phyloP scores from a whole-genome alignment of 768 basidiomycete genomes.

The Pholiota microspora region DNA sequence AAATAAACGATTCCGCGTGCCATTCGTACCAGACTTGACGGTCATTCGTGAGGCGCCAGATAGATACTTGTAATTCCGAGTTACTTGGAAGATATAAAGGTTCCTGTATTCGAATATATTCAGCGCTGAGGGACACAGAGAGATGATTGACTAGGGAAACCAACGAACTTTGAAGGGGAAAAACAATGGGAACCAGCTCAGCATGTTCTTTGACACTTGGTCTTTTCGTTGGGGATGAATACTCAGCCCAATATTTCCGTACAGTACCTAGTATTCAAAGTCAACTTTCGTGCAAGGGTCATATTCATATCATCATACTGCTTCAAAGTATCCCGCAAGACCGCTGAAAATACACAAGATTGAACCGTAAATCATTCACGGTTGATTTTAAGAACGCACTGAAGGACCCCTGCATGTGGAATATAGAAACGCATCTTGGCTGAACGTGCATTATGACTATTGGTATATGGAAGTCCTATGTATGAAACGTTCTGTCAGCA shows the following conservation, averaged over 20 bases:
- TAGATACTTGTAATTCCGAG: conserved; percentile 87
- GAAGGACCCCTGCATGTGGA: conserved; percentile 89
- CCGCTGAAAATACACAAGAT: conserved; percentile 43
- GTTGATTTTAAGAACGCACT: conserved; percentile 38
- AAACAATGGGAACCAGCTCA: conserved; percentile 98
- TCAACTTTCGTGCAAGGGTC: neutral
- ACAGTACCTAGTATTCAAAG: conserved; percentile 50
- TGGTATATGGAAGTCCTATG: conserved; percentile 86
- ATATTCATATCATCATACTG: conserved; percentile 33
- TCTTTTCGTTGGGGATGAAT: conserved; percentile 92
- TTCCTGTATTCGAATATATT: conserved; percentile 49
- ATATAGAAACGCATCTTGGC: conserved; percentile 88
- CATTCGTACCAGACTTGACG: conserved; percentile 98
- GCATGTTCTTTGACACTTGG: conserved; percentile 89
- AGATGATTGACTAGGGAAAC: neutral
- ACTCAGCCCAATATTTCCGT: conserved; percentile 86
- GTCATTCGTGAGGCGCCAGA: conserved; percentile 92
- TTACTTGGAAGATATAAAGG: conserved; percentile 91
- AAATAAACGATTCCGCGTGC: conserved; percentile 92
- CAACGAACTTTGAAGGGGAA: conserved; percentile 83
- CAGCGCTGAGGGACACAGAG: conserved; percentile 5
- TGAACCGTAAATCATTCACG: neutral
- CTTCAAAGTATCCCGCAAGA: conserved; percentile 96
- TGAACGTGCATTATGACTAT: conserved; percentile 91
- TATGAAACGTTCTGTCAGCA: neutral